phyloP scores from a whole-genome alignment of 176 grass and related monocot genomes.

The Typha latifolia region DNA sequence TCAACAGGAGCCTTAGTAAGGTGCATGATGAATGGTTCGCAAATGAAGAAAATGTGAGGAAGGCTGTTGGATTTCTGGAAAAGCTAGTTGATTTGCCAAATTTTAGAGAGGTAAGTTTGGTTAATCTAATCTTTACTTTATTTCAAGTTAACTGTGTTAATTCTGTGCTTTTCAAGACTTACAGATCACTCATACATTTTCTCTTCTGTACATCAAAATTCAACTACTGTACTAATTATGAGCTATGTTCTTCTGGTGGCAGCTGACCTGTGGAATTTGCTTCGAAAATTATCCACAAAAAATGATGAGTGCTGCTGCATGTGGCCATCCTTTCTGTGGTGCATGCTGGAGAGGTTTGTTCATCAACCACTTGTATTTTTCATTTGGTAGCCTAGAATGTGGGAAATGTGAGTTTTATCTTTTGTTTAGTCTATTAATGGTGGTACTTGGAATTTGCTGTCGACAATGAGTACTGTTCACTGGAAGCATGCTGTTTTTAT shows the following conservation, averaged over 20 bases:
- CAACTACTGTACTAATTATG: neutral
- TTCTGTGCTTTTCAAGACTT: neutral
- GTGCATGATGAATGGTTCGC: conserved; percentile 99
- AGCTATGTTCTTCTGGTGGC: conserved; percentile 30
- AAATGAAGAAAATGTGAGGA: conserved; percentile 87
- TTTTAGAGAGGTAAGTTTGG: conserved; percentile 62
- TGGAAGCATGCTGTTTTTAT: too few relatives aligned
- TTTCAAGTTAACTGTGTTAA: neutral
- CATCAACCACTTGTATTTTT: neutral
- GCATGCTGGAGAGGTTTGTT: conserved; percentile 88
- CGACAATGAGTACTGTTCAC: too few relatives aligned
- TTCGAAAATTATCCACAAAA: conserved; percentile 70
- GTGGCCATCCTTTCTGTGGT: conserved; percentile 90
- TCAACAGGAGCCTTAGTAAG: conserved; percentile 89
- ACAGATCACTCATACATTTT: neutral
- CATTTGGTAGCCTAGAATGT: neutral
- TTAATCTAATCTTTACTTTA: neutral
- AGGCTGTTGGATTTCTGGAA: conserved; percentile 78
- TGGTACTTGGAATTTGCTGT: neutral
- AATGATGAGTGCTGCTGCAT: conserved; percentile 63
- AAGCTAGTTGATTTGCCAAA: conserved; percentile 46
- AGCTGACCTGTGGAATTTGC: conserved; percentile 96
- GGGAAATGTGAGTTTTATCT: neutral
- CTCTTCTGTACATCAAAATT: conserved; percentile 3
- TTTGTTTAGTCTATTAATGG: neutral